These are phyloP conservation scores for Tuctoria greenei DNA, from an alignment of 176 grass and related monocot genomes.

Conservation along the genomic window DNA sequence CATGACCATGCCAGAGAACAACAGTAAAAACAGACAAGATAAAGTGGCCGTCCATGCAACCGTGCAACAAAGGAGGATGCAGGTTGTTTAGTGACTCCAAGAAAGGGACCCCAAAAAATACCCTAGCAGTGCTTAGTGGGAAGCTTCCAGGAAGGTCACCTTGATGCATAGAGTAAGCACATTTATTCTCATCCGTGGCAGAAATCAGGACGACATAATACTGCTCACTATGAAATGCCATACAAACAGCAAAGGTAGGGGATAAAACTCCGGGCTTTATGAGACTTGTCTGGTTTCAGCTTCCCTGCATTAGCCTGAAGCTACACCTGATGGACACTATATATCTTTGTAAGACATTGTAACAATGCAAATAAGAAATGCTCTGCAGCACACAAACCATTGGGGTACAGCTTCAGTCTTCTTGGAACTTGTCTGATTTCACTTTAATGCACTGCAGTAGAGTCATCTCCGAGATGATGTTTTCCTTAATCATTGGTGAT, in stretches of 20 bases:
- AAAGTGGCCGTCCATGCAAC: slow-evolving; percentile 42
- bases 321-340: neutral
- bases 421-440: slow-evolving; percentile 42
- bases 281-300: neutral
- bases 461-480: neutral
- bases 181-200: slow-evolving; percentile 30
- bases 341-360: slow-evolving; percentile 5
- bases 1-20: slow-evolving; percentile 35
- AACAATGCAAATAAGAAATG: slow-evolving; percentile 24
- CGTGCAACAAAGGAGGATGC: slow-evolving; percentile 43
- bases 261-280: neutral
- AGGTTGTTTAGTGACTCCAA: slow-evolving; percentile 52
- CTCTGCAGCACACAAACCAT: neutral
- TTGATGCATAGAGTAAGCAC: slow-evolving; percentile 33
- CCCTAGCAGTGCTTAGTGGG: slow-evolving; percentile 28
- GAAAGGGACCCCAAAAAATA: slow-evolving; percentile 38
- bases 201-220: slow-evolving; percentile 37
- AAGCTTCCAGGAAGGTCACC: slow-evolving; percentile 59
- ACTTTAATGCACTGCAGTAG: slow-evolving; percentile 26
- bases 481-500: slow-evolving; percentile 17
- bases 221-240: slow-evolving; percentile 10
- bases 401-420: slow-evolving; percentile 20
- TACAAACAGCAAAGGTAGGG: no score
- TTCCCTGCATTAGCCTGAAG: neutral
- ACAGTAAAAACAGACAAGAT: slow-evolving; percentile 52